Conservation (phyloP, 345 rosid genomes). For the Populus euphratica region DNA sequence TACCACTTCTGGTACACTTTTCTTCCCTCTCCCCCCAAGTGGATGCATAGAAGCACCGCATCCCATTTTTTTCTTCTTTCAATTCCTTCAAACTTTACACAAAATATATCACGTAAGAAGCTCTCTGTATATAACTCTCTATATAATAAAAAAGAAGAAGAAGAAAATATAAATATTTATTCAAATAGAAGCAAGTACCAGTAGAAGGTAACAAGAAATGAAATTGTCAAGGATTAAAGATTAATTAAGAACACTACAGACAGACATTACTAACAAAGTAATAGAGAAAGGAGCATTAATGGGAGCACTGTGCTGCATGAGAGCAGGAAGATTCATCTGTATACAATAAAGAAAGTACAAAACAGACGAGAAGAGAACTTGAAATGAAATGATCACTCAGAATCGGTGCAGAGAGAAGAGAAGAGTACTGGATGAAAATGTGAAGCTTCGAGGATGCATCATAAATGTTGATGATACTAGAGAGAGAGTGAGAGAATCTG, state of each 20-base stretch:
- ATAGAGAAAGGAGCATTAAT: too few relatives aligned
- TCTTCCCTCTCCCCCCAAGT: slow-evolving; percentile 49
- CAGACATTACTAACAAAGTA: too few relatives aligned
- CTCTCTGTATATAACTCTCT: too few relatives aligned
- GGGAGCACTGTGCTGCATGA: too few relatives aligned
- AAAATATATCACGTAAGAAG: not conserved
- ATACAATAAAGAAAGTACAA: slow-evolving; percentile 8
- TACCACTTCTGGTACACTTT: slow-evolving; percentile 53
- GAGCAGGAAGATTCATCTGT: too few relatives aligned
- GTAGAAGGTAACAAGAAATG: too few relatives aligned
- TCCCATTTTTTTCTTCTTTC: slow-evolving; percentile 51
- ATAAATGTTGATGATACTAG: slow-evolving; percentile 8
- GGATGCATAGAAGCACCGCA: slow-evolving; percentile 61
- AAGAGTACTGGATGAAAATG: slow-evolving; percentile 15
- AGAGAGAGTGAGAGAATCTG: slow-evolving; percentile 1
- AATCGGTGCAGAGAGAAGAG: slow-evolving; percentile 20
- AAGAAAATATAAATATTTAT: too few relatives aligned
- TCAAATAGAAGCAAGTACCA: too few relatives aligned
- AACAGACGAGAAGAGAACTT: not conserved
- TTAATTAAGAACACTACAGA: too few relatives aligned
- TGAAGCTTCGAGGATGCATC: slow-evolving; percentile 23
- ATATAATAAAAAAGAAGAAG: too few relatives aligned
- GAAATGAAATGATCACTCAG: slow-evolving; percentile 7
- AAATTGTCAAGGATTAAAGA: too few relatives aligned
- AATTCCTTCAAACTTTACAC: slow-evolving; percentile 25